These are phyloP conservation scores for Abrus pulchellus DNA, from an alignment of 306 rosid species.

Conservation along the genomic window DNA sequence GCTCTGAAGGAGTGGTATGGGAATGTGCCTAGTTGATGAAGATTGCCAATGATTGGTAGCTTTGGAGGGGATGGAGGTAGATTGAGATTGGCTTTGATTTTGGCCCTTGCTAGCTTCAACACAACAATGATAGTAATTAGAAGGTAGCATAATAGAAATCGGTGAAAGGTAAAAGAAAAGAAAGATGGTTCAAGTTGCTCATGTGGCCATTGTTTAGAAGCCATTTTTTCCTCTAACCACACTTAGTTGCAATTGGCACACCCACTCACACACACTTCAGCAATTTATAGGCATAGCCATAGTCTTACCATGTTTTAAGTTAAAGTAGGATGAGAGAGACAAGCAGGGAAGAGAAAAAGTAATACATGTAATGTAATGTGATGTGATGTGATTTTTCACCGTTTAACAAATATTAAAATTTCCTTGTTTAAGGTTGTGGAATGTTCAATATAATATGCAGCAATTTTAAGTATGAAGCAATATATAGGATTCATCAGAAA, in stretches of 20 bases:
- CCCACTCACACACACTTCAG: too few species aligned
- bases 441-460: too few species aligned
- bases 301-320: neutral
- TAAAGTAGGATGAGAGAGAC: too few species aligned
- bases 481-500: too few species aligned
- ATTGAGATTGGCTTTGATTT: neutral
- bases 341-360: too few species aligned
- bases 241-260: neutral
- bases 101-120: slow-evolving; percentile 1
- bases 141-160: neutral
- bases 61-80: slow-evolving; percentile 28
- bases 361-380: too few species aligned
- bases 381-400: too few species aligned
- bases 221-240: neutral
- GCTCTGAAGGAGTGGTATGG: slow-evolving; percentile 6
- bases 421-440: too few species aligned
- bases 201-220: neutral
- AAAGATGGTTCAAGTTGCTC: neutral
- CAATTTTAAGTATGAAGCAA: too few species aligned
- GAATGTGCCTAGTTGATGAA: slow-evolving; percentile 39
- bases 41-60: slow-evolving; percentile 26
- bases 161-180: neutral
- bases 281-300: neutral
- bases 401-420: too few species aligned
- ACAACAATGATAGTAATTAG: neutral